Conservation (phyloP, 371 early-diverging fungal genomes). For the Antonospora locustae region DNA sequence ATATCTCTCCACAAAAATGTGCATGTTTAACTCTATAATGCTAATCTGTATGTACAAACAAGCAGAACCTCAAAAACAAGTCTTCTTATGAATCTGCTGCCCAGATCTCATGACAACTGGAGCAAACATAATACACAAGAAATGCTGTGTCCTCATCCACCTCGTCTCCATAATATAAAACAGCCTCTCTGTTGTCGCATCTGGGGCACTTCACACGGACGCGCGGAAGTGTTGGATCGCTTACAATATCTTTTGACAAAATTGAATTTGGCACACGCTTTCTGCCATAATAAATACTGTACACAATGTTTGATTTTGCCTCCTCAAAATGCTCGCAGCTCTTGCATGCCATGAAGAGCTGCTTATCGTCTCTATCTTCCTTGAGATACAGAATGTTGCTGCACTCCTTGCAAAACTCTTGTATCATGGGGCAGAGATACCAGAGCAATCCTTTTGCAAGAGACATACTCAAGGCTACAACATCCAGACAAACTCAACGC, state of each 20-base stretch:
- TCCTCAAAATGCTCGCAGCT: slow-evolving; percentile 75
- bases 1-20: neutral
- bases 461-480: too few relatives aligned
- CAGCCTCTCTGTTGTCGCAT: slow-evolving; percentile 61
- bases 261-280: slow-evolving; percentile 53
- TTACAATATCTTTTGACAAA: slow-evolving; percentile 62
- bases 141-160: slow-evolving; percentile 70
- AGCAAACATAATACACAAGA: slow-evolving; percentile 76
- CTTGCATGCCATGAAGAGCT: slow-evolving; percentile 71
- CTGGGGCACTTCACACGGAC: slow-evolving; percentile 58
- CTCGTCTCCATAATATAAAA: slow-evolving; percentile 74
- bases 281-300: slow-evolving; percentile 57
- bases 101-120: slow-evolving; percentile 54
- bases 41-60: neutral
- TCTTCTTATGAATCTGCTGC: slow-evolving; percentile 2
- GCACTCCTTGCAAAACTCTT: slow-evolving; percentile 57
- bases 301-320: slow-evolving; percentile 66
- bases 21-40: neutral
- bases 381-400: slow-evolving; percentile 85
- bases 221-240: slow-evolving; percentile 67
- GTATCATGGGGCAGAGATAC: slow-evolving; percentile 20
- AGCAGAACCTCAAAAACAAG: neutral
- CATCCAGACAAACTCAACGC: too few relatives aligned
- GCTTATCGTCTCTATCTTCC: slow-evolving; percentile 62
- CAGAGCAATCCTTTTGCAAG: too few relatives aligned